Evolutionary conservation across 1,284 basidiomycete genomes (phyloP).

Genomic region (Sanghuangporus sanghuang): DNA sequence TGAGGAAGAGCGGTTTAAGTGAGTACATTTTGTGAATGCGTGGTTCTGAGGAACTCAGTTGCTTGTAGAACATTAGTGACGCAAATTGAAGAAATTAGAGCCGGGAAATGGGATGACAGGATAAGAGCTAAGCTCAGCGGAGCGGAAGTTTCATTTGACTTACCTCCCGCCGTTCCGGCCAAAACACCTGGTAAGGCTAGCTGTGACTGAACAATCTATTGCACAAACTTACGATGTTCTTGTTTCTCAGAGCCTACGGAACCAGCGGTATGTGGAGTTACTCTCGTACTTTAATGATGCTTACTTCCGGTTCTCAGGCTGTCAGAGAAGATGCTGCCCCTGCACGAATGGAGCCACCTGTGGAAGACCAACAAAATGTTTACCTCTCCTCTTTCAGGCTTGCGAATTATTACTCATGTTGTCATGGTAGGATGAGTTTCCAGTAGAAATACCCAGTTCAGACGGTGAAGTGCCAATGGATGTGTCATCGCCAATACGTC

Average conservation of each 20-base stretch:
- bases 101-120: slow-evolving; percentile 61
- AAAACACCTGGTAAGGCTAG: background rate
- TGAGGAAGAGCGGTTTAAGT: slow-evolving; percentile 80
- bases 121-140: slow-evolving; percentile 4
- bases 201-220: background rate
- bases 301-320: background rate
- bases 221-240: background rate
- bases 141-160: background rate
- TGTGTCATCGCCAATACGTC: slow-evolving; percentile 4
- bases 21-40: slow-evolving; percentile 21
- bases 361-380: background rate
- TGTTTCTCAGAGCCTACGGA: background rate
- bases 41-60: slow-evolving; percentile 14
- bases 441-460: background rate
- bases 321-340: background rate
- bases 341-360: background rate
- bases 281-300: background rate
- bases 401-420: background rate
- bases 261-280: background rate
- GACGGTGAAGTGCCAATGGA: slow-evolving; percentile 7
- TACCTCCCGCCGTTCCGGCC: background rate
- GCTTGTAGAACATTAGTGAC: slow-evolving; percentile 43
- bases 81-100: slow-evolving; percentile 73
- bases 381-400: background rate
- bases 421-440: background rate